Base-by-base conservation (phyloP, 1,284 basidiomycete species). In the Ceratobasidium theobromae region DNA sequence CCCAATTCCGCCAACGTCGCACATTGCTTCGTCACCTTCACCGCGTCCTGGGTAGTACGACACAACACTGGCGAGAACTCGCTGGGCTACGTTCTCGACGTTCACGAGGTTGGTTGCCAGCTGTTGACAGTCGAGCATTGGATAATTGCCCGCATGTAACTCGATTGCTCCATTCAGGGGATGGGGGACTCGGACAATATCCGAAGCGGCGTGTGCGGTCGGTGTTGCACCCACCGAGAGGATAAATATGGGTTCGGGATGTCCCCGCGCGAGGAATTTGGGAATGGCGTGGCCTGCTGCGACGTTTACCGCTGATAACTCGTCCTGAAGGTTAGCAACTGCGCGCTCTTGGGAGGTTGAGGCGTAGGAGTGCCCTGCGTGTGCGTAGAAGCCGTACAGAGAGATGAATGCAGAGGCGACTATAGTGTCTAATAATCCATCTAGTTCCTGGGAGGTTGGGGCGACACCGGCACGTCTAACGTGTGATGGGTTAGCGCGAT, bases 141-240 rank as follows among this genome's bases (percentile, higher is more conserved):
- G 87, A 73, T 95, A 95, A 75, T 93, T 91, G 27, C 89, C 89
- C 54, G 91, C 91, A 75, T 93, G 91, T 33, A 91, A 74, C 74
- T 91, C 90, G 16, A 91, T 78, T 28, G 75, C 76, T 5, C 87
- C 87, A 68, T 53, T 52, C 46, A 78, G 72, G n/a, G 79, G 75
- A 6, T 80, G 76, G 12, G 89, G 72, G 40, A 77, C 73, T 11
- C 75, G 74, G 9, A 70, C 28, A 1, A 60, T 69, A 30, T 70
- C 82, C n/a, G 79, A 77, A 4, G 87, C 88, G 9, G 86, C 86
- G 73, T 92, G 88, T 0, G 91, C 91, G 1, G 92, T 88, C 1
- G 92, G 92, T 1, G 92, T 94, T n/a, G 91, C 88, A 12, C 92
- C 92, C 0, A 93, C 87, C 1, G 88, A 89, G 23, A 94, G 77